Evolutionary conservation across 2,329 filamentous ascomycete species (phyloP), one percentile per base, ranked within the genome.

Genomic region (Lasiodiplodia sp.): DNA sequence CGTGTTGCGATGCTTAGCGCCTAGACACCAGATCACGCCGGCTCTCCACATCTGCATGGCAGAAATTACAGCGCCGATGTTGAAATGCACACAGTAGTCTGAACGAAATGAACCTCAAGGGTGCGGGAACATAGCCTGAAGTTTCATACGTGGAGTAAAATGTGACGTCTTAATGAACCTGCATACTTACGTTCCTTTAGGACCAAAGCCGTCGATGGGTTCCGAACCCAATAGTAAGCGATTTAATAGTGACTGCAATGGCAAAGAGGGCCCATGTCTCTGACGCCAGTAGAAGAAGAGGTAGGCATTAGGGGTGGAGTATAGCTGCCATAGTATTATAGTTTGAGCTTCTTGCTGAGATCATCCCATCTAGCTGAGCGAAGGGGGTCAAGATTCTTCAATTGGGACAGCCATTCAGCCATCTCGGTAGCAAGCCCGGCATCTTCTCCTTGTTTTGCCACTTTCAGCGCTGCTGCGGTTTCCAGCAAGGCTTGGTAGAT

Each of bases 401-500:
- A 77, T 76, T 88, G 87, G 18, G 80, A 81, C 38, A 97, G 79
- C 92, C 81, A 88, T 55, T 60, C 72, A 49, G 74, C 77, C 78
- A 86, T 83, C 68, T 85, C 80, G 74, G 79, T 81, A 73, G 85
- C 85, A 70, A 92, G 75, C 67, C 83, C 85, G n/a, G 91, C 78
- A 5, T 58, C 55, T 6, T 34, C n/a, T n/a, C 40, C 51, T 14
- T 34, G 51, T 23, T 34, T 62, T 1, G 56, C 31, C 16, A 5
- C 18, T 25, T 52, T 37, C 28, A 62, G 38, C 12, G 53, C 68
- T 38, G 90, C 76, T 0, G 90, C 89, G 75, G 93, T 94, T 71
- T 93, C 88, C 28, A 98, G 85, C 63, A 98, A 83, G 5, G 91
- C 91, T 79, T 97, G 92, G 76, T 97, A 97, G 55, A 97, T 92